Evolutionary conservation across 805 yeast genomes (phyloP).

Genomic region (Candida cerambycidarum): DNA sequence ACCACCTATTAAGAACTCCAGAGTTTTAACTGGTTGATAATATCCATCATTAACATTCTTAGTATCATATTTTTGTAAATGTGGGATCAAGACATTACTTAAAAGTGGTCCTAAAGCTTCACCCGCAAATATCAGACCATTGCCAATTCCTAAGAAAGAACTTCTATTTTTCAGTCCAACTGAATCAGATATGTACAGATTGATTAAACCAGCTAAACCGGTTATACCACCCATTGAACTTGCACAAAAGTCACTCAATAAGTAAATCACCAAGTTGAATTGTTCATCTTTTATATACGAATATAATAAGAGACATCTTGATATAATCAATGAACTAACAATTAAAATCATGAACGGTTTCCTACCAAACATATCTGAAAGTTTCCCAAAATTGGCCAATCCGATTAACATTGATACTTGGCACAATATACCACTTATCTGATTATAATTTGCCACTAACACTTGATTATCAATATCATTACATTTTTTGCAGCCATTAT

Average conservation of each 20-base stretch:
- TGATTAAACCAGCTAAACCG: conserved; percentile 54
- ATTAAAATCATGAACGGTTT: conserved; percentile 25
- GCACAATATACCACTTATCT: conserved; percentile 36
- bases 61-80: not conserved
- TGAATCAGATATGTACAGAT: conserved; percentile 73
- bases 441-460: conserved; percentile 45
- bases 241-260: conserved; percentile 44
- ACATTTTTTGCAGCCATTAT: conserved; percentile 19
- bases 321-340: conserved; percentile 20
- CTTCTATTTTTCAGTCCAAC: conserved; percentile 61
- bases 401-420: conserved; percentile 52
- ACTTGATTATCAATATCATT: conserved; percentile 31
- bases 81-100: conserved; percentile 34
- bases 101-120: conserved; percentile 63
- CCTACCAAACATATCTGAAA: conserved; percentile 39
- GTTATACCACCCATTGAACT: conserved; percentile 62
- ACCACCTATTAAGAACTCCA: conserved; percentile 30
- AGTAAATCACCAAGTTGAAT: conserved; percentile 36
- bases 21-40: not conserved
- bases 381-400: conserved; percentile 49
- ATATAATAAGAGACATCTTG: conserved; percentile 21
- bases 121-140: conserved; percentile 62
- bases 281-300: conserved; percentile 24
- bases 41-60: not conserved
- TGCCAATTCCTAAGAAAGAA: conserved; percentile 53